These are phyloP conservation scores for Penicillium verrucosum DNA, from an alignment of 2,329 filamentous ascomycete species.

Conservation along the genomic window DNA sequence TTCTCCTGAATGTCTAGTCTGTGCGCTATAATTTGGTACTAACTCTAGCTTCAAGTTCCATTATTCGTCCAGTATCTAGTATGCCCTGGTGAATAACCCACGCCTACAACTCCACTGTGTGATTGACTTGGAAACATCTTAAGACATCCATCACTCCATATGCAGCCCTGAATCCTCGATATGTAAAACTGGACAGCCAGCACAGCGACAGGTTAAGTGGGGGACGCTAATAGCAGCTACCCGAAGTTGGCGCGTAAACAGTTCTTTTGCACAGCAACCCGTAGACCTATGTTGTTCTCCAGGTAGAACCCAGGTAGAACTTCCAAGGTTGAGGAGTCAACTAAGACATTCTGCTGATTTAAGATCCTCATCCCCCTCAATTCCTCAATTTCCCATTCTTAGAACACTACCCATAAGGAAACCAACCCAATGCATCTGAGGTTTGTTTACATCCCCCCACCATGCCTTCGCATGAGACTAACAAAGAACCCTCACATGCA, in stretches of 20 bases:
- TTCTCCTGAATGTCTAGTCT: neutral
- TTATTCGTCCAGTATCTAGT: neutral
- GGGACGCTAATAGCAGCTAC: neutral
- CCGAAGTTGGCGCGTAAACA: conserved; percentile 1
- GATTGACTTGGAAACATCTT: neutral
- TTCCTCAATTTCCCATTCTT: neutral
- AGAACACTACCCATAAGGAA: neutral
- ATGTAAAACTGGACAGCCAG: neutral
- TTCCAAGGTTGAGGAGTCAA: neutral
- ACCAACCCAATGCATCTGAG: neutral
- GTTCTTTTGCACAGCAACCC: neutral
- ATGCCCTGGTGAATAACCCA: neutral
- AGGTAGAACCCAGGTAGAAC: neutral
- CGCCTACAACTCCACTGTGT: neutral
- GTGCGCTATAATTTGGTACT: neutral
- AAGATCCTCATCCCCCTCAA: neutral
- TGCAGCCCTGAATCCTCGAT: neutral
- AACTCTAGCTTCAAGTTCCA: neutral
- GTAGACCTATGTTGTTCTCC: neutral
- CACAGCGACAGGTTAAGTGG: neutral
- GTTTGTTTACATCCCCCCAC: neutral
- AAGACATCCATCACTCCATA: neutral
- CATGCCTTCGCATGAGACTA: neutral
- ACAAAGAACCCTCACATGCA: neutral
- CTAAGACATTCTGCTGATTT: neutral